Evolutionary conservation across 2,329 filamentous ascomycete genomes (phyloP).

Genomic region (Apiospora rasikravindrae): DNA sequence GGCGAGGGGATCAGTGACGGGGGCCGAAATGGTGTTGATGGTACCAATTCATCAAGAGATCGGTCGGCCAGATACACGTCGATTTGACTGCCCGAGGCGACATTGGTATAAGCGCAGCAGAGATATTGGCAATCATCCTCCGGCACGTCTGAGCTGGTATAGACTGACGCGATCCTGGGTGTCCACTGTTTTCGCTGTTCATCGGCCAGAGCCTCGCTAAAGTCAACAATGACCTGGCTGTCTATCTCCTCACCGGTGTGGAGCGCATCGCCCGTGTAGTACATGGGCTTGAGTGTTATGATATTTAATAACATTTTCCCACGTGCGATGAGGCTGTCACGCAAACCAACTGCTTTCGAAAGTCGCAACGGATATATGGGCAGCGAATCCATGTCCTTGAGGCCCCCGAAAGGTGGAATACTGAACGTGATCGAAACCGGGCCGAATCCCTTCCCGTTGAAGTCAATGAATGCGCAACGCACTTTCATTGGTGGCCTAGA

Average conservation of each 20-base stretch:
- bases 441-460: slow-evolving; percentile 31
- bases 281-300: slow-evolving; percentile 29
- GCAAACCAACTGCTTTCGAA: background rate
- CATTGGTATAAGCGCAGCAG: slow-evolving; percentile 16
- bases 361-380: slow-evolving; percentile 28
- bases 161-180: background rate
- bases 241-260: slow-evolving; percentile 34
- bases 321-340: slow-evolving; percentile 8
- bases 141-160: background rate
- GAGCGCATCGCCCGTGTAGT: slow-evolving; percentile 32
- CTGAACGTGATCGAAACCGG: slow-evolving; percentile 27
- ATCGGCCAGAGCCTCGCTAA: slow-evolving; percentile 29
- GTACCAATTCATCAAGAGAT: slow-evolving; percentile 22
- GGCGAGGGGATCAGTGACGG: slow-evolving; percentile 20
- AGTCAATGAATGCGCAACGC: slow-evolving; percentile 32
- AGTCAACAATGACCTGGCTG: slow-evolving; percentile 37
- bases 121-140: background rate
- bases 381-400: slow-evolving; percentile 28
- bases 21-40: background rate
- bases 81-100: slow-evolving; percentile 23
- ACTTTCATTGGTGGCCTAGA: slow-evolving; percentile 17
- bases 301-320: slow-evolving; percentile 26
- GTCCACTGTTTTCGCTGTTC: slow-evolving; percentile 22
- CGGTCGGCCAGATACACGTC: slow-evolving; percentile 20
- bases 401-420: slow-evolving; percentile 28